phyloP scores from a whole-genome alignment of 2,329 filamentous ascomycete genomes.

The Fusarium solani-melongenae region DNA sequence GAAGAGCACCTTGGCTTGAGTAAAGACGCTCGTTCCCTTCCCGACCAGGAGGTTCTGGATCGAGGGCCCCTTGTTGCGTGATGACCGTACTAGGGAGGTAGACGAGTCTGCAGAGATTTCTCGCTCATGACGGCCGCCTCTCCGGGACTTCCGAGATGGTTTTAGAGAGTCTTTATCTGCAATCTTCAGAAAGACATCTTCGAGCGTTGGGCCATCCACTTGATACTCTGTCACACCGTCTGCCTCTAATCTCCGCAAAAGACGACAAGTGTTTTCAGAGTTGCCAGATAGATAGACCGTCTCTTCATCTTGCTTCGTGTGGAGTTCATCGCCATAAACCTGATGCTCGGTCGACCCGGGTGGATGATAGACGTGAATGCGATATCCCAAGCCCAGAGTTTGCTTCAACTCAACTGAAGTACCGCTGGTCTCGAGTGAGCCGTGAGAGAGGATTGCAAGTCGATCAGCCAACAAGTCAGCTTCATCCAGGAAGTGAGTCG shows the following conservation, averaged over 20 bases:
- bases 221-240: background rate
- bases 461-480: slow-evolving; percentile 85
- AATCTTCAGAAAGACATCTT: slow-evolving; percentile 20
- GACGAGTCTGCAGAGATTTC: background rate
- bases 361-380: background rate
- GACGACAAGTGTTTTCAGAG: slow-evolving; percentile 1
- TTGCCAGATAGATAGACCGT: slow-evolving; percentile 3
- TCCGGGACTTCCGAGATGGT: background rate
- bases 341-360: background rate
- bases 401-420: slow-evolving; percentile 16
- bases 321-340: background rate
- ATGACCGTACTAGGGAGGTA: background rate
- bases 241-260: background rate
- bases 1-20: background rate
- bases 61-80: background rate
- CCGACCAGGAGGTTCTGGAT: background rate
- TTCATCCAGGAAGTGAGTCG: slow-evolving; percentile 89
- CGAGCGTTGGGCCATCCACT: slow-evolving; percentile 14
- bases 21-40: background rate
- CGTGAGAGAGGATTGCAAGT: slow-evolving; percentile 10
- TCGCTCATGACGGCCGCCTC: background rate
- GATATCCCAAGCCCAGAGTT: slow-evolving; percentile 2
- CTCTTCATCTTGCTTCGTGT: background rate
- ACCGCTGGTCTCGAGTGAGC: slow-evolving; percentile 7
- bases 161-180: slow-evolving; percentile 1